These are phyloP conservation scores for Moricandia arvensis DNA, from an alignment of 345 rosid species.

Conservation along the genomic window DNA sequence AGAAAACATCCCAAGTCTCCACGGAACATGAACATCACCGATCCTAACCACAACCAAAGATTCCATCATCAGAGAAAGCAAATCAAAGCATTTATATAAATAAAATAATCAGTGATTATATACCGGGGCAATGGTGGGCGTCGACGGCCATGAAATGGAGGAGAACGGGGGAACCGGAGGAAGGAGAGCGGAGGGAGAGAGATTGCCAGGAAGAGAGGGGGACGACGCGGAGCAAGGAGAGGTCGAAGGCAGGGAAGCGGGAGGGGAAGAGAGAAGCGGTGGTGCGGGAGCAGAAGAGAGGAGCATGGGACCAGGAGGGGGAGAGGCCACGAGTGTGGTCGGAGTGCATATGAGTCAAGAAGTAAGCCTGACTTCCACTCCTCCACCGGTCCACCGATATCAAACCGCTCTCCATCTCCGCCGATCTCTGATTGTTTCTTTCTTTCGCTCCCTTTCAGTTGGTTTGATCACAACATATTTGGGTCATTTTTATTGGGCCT, in stretches of 20 bases:
- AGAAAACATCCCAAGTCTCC: conserved; percentile 71
- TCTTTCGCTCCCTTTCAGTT: too few relatives aligned
- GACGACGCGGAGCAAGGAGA: conserved; percentile 62
- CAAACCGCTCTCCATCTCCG: conserved; percentile 73
- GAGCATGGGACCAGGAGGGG: conserved; percentile 55
- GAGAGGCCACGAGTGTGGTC: conserved; percentile 72
- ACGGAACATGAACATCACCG: conserved; percentile 75
- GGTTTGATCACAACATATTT: neutral
- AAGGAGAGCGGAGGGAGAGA: conserved; percentile 48
- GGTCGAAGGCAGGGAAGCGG: conserved; percentile 62
- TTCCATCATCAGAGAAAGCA: too few relatives aligned
- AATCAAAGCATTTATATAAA: too few relatives aligned
- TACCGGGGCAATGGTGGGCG: conserved; percentile 79
- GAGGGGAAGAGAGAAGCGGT: conserved; percentile 70
- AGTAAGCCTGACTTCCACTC: conserved; percentile 66
- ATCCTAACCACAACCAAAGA: too few relatives aligned
- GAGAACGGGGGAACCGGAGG: conserved; percentile 38
- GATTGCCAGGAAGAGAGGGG: conserved; percentile 56
- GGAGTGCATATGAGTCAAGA: conserved; percentile 71
- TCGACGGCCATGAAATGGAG: conserved; percentile 61
- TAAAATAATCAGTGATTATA: neutral
- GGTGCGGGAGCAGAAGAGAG: conserved; percentile 73
- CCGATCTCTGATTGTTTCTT: neutral
- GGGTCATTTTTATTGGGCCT: neutral
- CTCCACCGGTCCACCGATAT: conserved; percentile 77